Evolutionary conservation across 495 filamentous ascomycete species (phyloP).

Genomic region (Talaromyces adpressus): DNA sequence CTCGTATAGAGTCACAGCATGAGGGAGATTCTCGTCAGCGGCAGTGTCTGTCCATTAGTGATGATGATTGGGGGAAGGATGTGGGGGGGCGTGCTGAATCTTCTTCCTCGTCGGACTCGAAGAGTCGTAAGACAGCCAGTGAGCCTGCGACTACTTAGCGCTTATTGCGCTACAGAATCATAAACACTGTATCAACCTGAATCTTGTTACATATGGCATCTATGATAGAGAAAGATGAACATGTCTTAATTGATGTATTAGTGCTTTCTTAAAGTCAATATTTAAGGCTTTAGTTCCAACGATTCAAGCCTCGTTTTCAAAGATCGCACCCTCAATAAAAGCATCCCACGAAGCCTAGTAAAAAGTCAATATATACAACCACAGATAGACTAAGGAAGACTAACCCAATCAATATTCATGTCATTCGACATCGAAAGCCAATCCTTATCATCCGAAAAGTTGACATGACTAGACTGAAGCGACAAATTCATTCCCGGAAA

Average conservation of each 20-base stretch:
- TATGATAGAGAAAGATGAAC: background rate
- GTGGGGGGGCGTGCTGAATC: background rate
- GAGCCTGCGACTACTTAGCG: background rate
- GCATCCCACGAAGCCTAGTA: conserved; percentile 5
- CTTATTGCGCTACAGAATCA: background rate
- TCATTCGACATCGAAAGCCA: background rate
- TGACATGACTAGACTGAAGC: background rate
- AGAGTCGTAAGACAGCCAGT: background rate
- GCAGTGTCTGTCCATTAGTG: background rate
- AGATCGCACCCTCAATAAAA: conserved; percentile 5
- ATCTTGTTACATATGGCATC: background rate
- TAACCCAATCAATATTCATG: conserved; percentile 8
- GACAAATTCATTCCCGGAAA: background rate
- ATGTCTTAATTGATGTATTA: too few species aligned
- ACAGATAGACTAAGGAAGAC: background rate
- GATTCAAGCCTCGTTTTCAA: background rate
- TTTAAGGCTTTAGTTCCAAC: too few species aligned
- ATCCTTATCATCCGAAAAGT: background rate
- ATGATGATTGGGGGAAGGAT: background rate
- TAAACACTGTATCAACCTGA: background rate
- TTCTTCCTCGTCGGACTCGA: background rate
- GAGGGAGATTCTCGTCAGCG: background rate
- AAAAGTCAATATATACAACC: background rate
- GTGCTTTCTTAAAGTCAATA: too few species aligned
- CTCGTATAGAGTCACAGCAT: conserved; percentile 11